Percentiles rank a stretch among this genome's conserved stretches.
These are phyloP conservation scores for Lactifluus rugatus DNA, from an alignment of 768 basidiomycete species.

Conservation along the genomic window DNA sequence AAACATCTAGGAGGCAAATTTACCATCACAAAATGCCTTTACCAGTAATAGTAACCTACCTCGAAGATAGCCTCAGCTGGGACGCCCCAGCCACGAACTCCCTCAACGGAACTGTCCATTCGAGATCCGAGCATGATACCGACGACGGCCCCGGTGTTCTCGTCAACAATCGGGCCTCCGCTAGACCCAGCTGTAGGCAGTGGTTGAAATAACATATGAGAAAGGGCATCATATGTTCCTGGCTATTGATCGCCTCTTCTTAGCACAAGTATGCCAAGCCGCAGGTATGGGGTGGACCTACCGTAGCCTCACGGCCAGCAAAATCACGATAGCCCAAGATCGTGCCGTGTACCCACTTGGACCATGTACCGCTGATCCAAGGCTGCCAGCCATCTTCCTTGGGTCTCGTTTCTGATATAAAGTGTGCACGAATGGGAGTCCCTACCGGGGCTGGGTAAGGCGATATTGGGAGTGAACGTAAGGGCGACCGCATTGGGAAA, in stretches of 20 bases:
- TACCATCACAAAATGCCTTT: background rate
- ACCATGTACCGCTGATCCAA: slow-evolving; percentile 46
- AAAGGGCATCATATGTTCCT: slow-evolving; percentile 59
- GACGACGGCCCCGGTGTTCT: slow-evolving; percentile 50
- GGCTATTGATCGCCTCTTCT: slow-evolving; percentile 30
- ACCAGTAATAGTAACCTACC: slow-evolving; percentile 28
- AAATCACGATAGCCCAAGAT: slow-evolving; percentile 52
- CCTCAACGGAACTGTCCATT: slow-evolving; percentile 47
- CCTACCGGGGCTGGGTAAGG: slow-evolving; percentile 47
- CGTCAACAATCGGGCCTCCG: slow-evolving; percentile 59
- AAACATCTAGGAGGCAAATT: slow-evolving; percentile 37
- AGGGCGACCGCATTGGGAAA: slow-evolving; percentile 17
- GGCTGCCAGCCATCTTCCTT: slow-evolving; percentile 34
- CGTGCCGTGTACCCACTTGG: slow-evolving; percentile 42
- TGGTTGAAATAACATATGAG: slow-evolving; percentile 44
- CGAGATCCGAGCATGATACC: slow-evolving; percentile 54
- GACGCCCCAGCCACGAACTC: slow-evolving; percentile 50
- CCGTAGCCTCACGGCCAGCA: slow-evolving; percentile 47
- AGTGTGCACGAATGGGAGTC: slow-evolving; percentile 42
- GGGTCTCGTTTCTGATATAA: slow-evolving; percentile 38
- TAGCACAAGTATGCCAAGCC: background rate
- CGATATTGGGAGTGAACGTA: slow-evolving; percentile 46
- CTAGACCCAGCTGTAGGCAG: slow-evolving; percentile 56
- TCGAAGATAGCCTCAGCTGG: slow-evolving; percentile 56
- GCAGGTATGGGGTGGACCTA: slow-evolving; percentile 22